phyloP scores from a whole-genome alignment of 441 rosid genomes.

The Pelargonium cotyledonis region DNA sequence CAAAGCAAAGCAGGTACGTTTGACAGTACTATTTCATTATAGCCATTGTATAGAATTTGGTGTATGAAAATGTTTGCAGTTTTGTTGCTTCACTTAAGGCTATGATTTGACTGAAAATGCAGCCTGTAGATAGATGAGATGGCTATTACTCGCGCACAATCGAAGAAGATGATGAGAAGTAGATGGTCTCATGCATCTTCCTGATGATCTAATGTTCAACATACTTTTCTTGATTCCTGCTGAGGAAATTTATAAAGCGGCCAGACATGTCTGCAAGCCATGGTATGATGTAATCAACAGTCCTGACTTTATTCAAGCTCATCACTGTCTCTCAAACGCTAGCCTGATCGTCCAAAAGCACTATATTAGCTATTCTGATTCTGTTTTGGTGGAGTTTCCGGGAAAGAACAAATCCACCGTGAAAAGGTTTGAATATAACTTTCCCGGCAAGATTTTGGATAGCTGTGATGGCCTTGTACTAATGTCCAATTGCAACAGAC shows the following conservation, averaged over 20 bases:
- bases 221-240: background rate
- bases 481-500: too few relatives aligned
- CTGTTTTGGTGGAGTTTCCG: too few relatives aligned
- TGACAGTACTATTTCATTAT: too few relatives aligned
- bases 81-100: too few relatives aligned
- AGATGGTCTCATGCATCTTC: background rate
- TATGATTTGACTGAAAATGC: background rate
- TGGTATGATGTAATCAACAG: background rate
- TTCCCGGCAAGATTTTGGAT: background rate
- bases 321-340: background rate
- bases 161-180: background rate
- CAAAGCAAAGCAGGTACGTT: too few relatives aligned
- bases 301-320: background rate
- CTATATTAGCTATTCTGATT: background rate
- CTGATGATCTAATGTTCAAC: background rate
- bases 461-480: background rate
- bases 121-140: background rate
- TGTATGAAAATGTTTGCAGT: too few relatives aligned
- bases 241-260: background rate
- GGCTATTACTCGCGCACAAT: background rate
- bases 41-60: too few relatives aligned
- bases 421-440: too few relatives aligned
- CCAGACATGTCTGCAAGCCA: background rate
- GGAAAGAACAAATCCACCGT: too few relatives aligned
- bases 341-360: background rate